Evolutionary conservation across 1,284 basidiomycete genomes (phyloP), one percentile per base, ranked within the genome.

Genomic region (Sanghuangporus weigelae): DNA sequence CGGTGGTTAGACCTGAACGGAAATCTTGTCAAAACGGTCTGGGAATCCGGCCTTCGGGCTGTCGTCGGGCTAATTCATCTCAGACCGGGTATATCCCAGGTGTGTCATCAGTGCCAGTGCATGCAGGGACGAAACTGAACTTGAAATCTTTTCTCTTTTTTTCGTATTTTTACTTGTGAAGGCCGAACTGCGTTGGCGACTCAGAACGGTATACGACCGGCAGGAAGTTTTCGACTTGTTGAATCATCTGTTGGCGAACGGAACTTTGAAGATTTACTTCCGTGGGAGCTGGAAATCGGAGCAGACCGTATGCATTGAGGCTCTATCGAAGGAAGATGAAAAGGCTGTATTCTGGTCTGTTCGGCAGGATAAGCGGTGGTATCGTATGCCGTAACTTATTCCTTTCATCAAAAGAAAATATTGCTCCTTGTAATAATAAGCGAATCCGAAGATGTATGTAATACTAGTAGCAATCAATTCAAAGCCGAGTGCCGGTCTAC

Each of bases 1-100:
- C 81, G 89, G 26, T 95, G 93, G 93, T 72, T 90, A 48, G 87
- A 92, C 71, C 83, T 93, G 58, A 78, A 77, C 55, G 93, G 93
- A 1, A 70, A 72, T 16, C 81, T 79, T 68, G 76, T 92, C 42
- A 71, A 75, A 7, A 82, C 84, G 57, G 79, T 85, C 44, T 95
- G 91, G 91, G 79, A 84, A 59, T 83, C 85, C 42, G 88, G 85
- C 10, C 71, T 87, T 50, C 80, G 84, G 66, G 84, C 87, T n/a
- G 84, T 91, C 35, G 78, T 86, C 53, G 84, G 87, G 3, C 73
- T 85, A 38, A 71, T 95, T 54, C 73, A 90, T 44, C 81, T 85
- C 65, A 80, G 86, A 66, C 91, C 93, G 10, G 92, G 90, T 2
- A 83, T 92, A 56, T 81, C 82, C 40, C 84, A 91, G 81, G 92